Evolutionary conservation across 306 rosid species (phyloP), one percentile per base, ranked within the genome.

Genomic region (Delonix regia): DNA sequence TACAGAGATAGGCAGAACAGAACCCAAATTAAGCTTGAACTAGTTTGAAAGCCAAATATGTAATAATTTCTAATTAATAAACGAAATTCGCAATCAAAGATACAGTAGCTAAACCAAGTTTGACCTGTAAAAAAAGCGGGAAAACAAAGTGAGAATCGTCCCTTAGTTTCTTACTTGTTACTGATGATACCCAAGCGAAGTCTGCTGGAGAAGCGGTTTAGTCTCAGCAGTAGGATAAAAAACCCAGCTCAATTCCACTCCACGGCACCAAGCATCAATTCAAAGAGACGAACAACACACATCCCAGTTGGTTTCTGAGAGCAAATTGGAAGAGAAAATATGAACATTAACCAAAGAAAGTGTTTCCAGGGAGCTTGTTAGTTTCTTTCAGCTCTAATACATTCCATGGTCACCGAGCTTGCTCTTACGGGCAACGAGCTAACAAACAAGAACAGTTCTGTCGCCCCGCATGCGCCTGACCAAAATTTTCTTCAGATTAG

Each of bases 121-220:
- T 67, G 68, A 76, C 76, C 71, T 53, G 16, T 2, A 39, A 56
- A 13, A 18, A 69, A 34, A 66, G 21, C 18, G 34, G 18, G 9
- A 11, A 65, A 38, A 66, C 22, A 62, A 38, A 39, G 16, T 39
- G 51, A 44, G 21, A 75, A 71, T 8, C 69, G 67, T 82, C 85
- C 47, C 76, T 73, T 56, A 71, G 74, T 82, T 85, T 47, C 79
- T 73, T 57, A 69, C 70, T 59, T 71, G 79, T 25, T 6, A 75
- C 79, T 61, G 85, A 71, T 82, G 81, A 63, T 57, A 56, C 47
- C 72, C 22, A 70, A 45, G 77, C 86, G 80, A 85, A 74, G 82
- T 85, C 81, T 67, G 9, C 68, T 47, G 55, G 36, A 60, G 67
- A 47, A 56, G 27, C 5, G 55, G 18, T 16, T 44, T 61, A 28